phyloP scores from a whole-genome alignment of 495 filamentous ascomycete species.

The Tuber umbilicatum region DNA sequence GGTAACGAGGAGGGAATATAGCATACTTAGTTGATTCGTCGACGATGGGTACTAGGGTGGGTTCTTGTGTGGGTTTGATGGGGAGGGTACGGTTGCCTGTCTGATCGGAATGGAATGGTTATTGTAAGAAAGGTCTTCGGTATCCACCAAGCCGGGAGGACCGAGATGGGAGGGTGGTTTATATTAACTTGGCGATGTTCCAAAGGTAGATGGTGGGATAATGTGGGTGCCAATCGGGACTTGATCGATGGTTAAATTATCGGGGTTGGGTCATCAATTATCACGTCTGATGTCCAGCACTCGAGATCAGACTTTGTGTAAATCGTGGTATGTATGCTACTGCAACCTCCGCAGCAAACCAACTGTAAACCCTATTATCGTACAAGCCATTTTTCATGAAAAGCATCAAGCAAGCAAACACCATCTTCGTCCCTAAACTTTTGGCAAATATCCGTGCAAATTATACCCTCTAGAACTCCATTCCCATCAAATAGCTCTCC shows the following conservation, averaged over 20 bases:
- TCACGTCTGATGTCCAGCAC: background rate
- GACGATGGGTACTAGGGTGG: background rate
- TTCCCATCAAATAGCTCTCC: constrained; percentile 87
- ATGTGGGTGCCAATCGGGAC: background rate
- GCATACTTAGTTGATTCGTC: constrained; percentile 4
- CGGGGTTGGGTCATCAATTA: background rate
- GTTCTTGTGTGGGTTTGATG: background rate
- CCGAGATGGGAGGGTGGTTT: background rate
- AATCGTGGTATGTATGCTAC: background rate
- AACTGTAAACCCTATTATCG: background rate
- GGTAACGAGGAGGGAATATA: background rate
- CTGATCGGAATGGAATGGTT: background rate
- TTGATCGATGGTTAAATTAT: background rate
- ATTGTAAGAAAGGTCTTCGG: background rate
- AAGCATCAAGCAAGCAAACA: constrained; percentile 4
- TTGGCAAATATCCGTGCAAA: constrained; percentile 6
- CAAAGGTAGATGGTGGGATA: background rate
- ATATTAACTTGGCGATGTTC: background rate
- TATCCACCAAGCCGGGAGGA: background rate
- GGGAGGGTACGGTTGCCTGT: background rate
- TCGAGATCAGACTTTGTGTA: background rate
- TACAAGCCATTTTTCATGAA: background rate
- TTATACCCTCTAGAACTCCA: constrained; percentile 58
- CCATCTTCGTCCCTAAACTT: background rate
- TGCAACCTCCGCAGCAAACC: background rate